Evolutionary conservation across 345 rosid genomes (phyloP).

Genomic region (Camelina neglecta): DNA sequence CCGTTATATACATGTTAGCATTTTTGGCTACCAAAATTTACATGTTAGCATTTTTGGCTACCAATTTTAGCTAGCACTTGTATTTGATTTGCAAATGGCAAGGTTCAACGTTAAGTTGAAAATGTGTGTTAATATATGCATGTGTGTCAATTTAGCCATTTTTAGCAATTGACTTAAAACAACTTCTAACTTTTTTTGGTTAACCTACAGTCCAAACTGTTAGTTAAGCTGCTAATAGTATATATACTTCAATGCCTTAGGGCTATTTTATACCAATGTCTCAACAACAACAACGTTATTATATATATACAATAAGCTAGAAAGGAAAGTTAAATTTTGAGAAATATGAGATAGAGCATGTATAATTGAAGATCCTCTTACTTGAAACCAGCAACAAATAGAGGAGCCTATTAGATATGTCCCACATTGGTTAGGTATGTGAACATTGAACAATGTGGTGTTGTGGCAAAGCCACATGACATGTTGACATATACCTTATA

Average conservation of each 20-base stretch:
- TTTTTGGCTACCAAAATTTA: constrained; percentile 9
- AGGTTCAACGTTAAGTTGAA: background rate
- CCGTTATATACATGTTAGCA: constrained; percentile 19
- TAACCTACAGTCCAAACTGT: background rate
- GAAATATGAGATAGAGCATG: background rate
- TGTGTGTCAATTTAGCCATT: background rate
- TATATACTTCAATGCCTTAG: background rate
- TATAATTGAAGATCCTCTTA: background rate
- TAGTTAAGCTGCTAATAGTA: background rate
- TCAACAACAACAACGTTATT: background rate
- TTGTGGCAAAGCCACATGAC: background rate
- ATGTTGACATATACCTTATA: no score
- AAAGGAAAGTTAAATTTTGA: background rate
- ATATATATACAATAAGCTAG: background rate
- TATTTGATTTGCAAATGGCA: background rate
- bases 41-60: constrained; percentile 13
- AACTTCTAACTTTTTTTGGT: background rate
- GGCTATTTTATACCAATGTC: background rate
- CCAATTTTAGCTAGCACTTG: background rate
- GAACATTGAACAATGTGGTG: background rate
- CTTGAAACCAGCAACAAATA: background rate
- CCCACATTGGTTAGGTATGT: background rate
- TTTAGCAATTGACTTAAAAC: background rate
- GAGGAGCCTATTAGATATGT: background rate
- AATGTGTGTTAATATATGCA: background rate